Base-by-base conservation (phyloP, 2,329 filamentous ascomycete species). In the Beauveria australis region DNA sequence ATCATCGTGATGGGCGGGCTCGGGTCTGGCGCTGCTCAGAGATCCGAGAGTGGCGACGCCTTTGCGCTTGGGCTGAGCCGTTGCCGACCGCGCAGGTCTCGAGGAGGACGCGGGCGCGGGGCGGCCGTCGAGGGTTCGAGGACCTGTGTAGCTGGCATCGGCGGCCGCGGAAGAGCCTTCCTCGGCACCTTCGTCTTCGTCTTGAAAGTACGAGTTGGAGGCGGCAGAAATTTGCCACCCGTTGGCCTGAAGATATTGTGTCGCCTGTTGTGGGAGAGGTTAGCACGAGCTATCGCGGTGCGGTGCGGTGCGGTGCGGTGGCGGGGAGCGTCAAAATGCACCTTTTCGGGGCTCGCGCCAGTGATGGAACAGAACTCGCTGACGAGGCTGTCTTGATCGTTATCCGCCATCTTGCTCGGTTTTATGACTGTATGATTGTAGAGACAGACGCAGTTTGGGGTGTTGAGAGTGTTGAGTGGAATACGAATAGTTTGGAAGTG, bases 171-270 rank as follows among this genome's bases (percentile, higher is more conserved):
- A 77, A 59, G 78, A 74, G 52, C 75, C 76, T 62, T 77, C 70
- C 41, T 76, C 73, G 24, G 68, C 70, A 64, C 69, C 74, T 60
- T 82, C 79, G 28, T 86, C 83, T 40, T 79, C 74, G 61, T 83
- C 78, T 63, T 79, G 77, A 28, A 85, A 90, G 75, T 81, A 89
- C 55, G 84, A 80, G 33, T 83, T 79, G 59, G 83, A 80, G 18
- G 88, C 88, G 10, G 78, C 75, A 65, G 81, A 78, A 48, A 90
- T 74, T 67, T 91, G 81, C 87, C 89, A 91, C 64, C 81, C 75
- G 67, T 81, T 85, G 41, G 81, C 80, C 24, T 79, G 76, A 8
- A 93, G 83, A 66, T 89, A 89, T 63, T 87, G 79, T 60, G 79
- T 78, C 52, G 89, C 89, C 88, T 92, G 64, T 16, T 37, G 26